Percentiles rank a stretch among this genome's conserved stretches.
Evolutionary conservation across 2,329 filamentous ascomycete genomes (phyloP).

Genomic region (Pseudogymnoascus sp.): DNA sequence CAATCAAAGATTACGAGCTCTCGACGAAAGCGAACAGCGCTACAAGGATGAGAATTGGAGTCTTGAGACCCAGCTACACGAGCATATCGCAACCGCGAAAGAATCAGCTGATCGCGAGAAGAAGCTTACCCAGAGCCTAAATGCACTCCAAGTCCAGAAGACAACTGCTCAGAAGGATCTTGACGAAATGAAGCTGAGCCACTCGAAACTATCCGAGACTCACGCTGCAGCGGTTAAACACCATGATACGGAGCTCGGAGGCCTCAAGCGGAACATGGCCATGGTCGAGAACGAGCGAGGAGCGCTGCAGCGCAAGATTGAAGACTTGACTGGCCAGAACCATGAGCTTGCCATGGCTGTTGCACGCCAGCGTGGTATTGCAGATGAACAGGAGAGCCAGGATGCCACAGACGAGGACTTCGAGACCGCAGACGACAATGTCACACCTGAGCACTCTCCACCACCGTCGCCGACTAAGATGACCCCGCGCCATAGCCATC

Average conservation of each 20-base stretch:
- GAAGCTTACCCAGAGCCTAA: conserved; percentile 67
- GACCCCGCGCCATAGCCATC: conserved; percentile 78
- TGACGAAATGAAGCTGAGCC: conserved; percentile 75
- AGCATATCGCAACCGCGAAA: conserved; percentile 64
- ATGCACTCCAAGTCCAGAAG: conserved; percentile 65
- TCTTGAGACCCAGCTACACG: conserved; percentile 84
- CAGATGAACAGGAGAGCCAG: conserved; percentile 55
- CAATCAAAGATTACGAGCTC: conserved; percentile 67
- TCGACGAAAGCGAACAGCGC: conserved; percentile 90
- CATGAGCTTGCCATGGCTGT: conserved; percentile 82
- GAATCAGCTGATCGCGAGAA: conserved; percentile 77
- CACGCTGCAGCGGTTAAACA: conserved; percentile 68
- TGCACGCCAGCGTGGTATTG: conserved; percentile 60
- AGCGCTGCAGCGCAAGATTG: conserved; percentile 74
- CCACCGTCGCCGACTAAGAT: conserved; percentile 85
- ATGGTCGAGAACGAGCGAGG: conserved; percentile 70
- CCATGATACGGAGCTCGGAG: conserved; percentile 81
- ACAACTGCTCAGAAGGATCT: conserved; percentile 72
- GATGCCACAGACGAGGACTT: conserved; percentile 55
- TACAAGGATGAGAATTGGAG: conserved; percentile 99
- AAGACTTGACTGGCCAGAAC: conserved; percentile 82
- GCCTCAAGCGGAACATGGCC: conserved; percentile 70
- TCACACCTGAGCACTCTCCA: conserved; percentile 82
- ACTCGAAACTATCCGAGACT: conserved; percentile 75
- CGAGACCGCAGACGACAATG: conserved; percentile 57